Evolutionary conservation across 768 basidiomycete species (phyloP), one percentile per base, ranked within the genome.

Genomic region (Termitomyces sp.): DNA sequence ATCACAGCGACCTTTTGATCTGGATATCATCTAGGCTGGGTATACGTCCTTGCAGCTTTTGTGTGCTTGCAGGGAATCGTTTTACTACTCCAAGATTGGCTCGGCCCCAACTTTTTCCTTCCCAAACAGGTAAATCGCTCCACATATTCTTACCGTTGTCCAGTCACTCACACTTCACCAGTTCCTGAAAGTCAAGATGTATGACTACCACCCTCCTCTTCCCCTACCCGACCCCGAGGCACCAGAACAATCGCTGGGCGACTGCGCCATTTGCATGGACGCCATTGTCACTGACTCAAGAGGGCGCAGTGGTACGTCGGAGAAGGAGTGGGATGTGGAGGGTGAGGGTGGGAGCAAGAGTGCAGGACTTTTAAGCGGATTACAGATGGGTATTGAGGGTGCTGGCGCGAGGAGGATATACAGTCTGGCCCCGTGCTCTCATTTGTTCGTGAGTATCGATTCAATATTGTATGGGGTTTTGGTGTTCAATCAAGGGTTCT

Each of bases 211-310:
- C 68, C 94, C 92, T 7, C 75, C 79, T 3, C 72, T 96, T 39
- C 87, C 90, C 0, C 60, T 81, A 1, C 77, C 85, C 0, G 89
- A 93, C 64, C 67, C 87, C 0, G 91, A 94, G 67, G 79, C 88
- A 2, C 85, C 86, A 2, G 86, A 87, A 44, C 83, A 86, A 61
- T 80, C 87, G 3, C 72, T 92, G 16, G 92, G 90, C 7, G 91
- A 95, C 66, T 97, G 94, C 63, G 83, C 91, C 6, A 95, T 97
- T 52, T 96, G 94, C 64, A 94, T 96, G 91, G 94, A 96, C 56
- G 79, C 84, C 5, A 94, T 95, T 60, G 64, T 81, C 40, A 67
- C 81, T 25, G 80, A 84, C 43, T 72, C 78, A 43, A 65, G 71
- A 6, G 64, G 68, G 3, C 60, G 74, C 43, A 73, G 69, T 8